Base-by-base conservation (phyloP, 1,139 yeast genomes). In the Saccharomyces hybrid region DNA sequence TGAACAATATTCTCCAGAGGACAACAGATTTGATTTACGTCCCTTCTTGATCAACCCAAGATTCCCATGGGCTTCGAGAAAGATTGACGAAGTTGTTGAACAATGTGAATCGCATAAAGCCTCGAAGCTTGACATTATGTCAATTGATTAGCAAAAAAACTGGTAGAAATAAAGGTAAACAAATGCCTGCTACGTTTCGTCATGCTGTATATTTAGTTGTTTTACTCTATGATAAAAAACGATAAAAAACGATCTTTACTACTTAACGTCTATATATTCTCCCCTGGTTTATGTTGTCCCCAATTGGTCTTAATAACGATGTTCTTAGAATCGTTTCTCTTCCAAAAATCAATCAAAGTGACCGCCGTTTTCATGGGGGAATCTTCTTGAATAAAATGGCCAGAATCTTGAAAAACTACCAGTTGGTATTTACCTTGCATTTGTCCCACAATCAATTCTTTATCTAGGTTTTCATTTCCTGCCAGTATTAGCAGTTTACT, bases 1-100 rank as follows among this genome's bases (percentile, higher is more conserved):
- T 0, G 99, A 93, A 69, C 95, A 88, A 66, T 93, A 95, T 68
- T 89, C 97, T 1, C 98, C 99, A 1, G 99, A 93, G 71, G 99
- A 93, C 69, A 93, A 93, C 70, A 80, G 99, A 64, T 93, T 87
- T 70, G 99, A 93, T 69, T 76, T 95, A 66, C 79, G 99, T 61
- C 99, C 99, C 19, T 90, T 93, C 70, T 77, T 93, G 69, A 88
- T 93, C 57, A 83, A 88, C 63, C 97, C 98, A n/a, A 75, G 88
- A 57, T 93, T 90, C 72, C 81, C 91, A 1, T 88, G 93, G 85
- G 96, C 97, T 1, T 81, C 89, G 62, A 84, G 83, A 70, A 90
- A 88, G 72, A 93, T 93, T 54, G 97, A 89, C 65, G 81, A 80
- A 56, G 81, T 85, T 34, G 93, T 89, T 12, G 74, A 75, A 52